Conservation (phyloP, 1,139 yeast genomes). For the Hansenula sp. region DNA sequence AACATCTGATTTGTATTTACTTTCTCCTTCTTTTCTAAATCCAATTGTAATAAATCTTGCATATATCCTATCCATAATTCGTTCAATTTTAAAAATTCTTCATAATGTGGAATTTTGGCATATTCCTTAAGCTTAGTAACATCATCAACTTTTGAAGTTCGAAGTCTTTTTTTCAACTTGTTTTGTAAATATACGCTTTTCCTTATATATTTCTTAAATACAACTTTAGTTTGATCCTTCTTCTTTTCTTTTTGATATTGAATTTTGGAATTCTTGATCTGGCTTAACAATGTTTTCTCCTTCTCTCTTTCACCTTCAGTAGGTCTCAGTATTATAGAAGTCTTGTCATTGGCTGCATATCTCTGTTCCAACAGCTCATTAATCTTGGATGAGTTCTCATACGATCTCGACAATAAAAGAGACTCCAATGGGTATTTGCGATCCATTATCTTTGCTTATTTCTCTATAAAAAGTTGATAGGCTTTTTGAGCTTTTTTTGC, state of each 20-base stretch:
- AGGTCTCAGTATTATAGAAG: conserved; percentile 44
- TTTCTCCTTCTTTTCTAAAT: conserved; percentile 1
- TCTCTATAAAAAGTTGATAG: no score
- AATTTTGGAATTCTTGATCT: conserved; percentile 7
- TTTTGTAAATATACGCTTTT: conserved; percentile 31
- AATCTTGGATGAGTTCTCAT: conserved; percentile 35
- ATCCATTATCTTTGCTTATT: conserved; percentile 15
- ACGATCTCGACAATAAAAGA: conserved; percentile 44
- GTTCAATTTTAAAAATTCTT: conserved; percentile 49
- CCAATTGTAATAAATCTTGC: conserved; percentile 39
- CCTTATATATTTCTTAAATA: conserved; percentile 41
- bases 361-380: conserved; percentile 48
- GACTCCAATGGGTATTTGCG: conserved; percentile 21
- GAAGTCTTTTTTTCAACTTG: conserved; percentile 27
- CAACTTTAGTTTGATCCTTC: conserved; percentile 31
- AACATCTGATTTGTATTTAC: conserved; percentile 31
- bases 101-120: conserved; percentile 44
- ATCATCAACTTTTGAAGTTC: conserved; percentile 16
- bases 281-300: conserved; percentile 5
- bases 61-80: conserved; percentile 62
- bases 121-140: conserved; percentile 30
- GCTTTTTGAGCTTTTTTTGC: neutral
- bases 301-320: conserved; percentile 29
- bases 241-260: conserved; percentile 5
- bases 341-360: conserved; percentile 48